These are phyloP conservation scores for Trichoderma sp. DNA, from an alignment of 2,329 filamentous ascomycete genomes.

Conservation along the genomic window DNA sequence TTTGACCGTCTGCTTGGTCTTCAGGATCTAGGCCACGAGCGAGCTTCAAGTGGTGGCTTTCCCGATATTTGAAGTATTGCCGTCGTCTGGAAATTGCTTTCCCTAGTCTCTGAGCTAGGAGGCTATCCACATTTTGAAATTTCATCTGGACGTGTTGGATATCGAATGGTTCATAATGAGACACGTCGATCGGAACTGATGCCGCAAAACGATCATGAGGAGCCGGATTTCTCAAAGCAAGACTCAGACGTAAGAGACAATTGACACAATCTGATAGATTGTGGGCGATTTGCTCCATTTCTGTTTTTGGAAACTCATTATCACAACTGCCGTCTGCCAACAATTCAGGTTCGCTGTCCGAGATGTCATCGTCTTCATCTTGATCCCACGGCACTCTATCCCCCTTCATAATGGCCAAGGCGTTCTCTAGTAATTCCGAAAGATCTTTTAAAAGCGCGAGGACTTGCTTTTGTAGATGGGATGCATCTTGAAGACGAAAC, in stretches of 20 bases:
- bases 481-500: background rate
- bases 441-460: background rate
- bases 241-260: background rate
- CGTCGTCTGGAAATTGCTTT: background rate
- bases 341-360: background rate
- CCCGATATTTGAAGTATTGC: background rate
- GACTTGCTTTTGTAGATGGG: background rate
- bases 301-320: background rate
- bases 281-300: background rate
- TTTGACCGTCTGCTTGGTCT: background rate
- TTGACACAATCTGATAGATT: background rate
- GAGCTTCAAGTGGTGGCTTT: background rate
- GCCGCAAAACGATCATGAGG: background rate
- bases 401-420: background rate
- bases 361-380: background rate
- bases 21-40: background rate
- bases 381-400: background rate
- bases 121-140: background rate
- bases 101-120: background rate
- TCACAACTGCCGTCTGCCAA: background rate
- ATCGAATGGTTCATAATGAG: background rate
- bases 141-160: background rate
- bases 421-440: background rate
- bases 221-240: background rate
- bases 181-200: background rate